A percentile compares a stretch with the other conserved stretches of the same genome.
Evolutionary conservation across 1,284 basidiomycete species (phyloP).

Genomic region (Volvariella volvacea): DNA sequence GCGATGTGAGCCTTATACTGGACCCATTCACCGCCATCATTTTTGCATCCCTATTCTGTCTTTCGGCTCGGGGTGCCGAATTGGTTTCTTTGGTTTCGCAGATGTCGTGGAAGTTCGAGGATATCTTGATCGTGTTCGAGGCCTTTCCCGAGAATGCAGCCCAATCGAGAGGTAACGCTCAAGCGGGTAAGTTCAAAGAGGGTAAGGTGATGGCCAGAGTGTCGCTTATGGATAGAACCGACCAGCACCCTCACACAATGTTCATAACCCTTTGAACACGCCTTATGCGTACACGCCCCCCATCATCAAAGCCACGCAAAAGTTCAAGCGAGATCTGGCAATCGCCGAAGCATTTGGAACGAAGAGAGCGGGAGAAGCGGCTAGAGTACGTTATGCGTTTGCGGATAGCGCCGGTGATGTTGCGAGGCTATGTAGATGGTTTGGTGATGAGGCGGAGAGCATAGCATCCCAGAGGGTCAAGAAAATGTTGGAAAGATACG

Average conservation of each 20-base stretch:
- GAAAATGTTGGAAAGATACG: background rate
- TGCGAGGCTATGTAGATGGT: conserved; percentile 44
- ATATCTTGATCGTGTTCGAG: conserved; percentile 57
- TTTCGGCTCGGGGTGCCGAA: conserved; percentile 42
- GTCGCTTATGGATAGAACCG: too few relatives aligned
- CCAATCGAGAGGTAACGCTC: conserved; percentile 18
- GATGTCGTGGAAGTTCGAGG: conserved; percentile 53
- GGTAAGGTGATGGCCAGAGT: conserved; percentile 4
- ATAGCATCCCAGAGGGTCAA: conserved; percentile 31
- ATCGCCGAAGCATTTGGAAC: conserved; percentile 52
- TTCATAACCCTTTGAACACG: conserved; percentile 5
- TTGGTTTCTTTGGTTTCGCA: conserved; percentile 31
- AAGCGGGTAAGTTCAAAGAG: conserved; percentile 16
- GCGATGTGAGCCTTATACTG: conserved; percentile 48
- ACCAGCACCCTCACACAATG: too few relatives aligned
- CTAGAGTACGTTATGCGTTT: conserved; percentile 48
- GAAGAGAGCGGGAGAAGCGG: conserved; percentile 28
- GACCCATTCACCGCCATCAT: conserved; percentile 53
- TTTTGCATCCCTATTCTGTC: conserved; percentile 46
- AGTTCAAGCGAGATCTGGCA: conserved; percentile 50
- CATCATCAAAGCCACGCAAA: conserved; percentile 57
- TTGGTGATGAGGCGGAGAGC: conserved; percentile 48
- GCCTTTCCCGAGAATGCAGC: conserved; percentile 40
- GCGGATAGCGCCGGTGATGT: conserved; percentile 52
- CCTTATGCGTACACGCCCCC: conserved; percentile 52